Base-by-base conservation (phyloP, 306 rosid genomes). In the Sicyos edulis region DNA sequence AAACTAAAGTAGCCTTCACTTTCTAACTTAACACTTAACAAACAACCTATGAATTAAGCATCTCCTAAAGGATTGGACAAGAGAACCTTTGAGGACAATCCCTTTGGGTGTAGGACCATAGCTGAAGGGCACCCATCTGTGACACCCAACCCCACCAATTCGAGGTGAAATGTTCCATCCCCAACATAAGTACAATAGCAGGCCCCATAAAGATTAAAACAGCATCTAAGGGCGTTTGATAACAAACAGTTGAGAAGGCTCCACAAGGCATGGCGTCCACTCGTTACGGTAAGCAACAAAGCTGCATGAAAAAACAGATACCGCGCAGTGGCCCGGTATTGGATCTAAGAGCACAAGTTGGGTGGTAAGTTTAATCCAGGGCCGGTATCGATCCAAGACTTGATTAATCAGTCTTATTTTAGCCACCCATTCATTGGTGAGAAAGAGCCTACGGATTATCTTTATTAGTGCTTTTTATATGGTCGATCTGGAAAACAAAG, bases 141-240 rank as follows among this genome's bases (percentile, higher is more conserved):
- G 65, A 73, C 74, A 70, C 78, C 78, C 13, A 54, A 22, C 92
- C 96, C 92, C 96, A 88, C 96, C 96, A 87, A 12, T 80, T 75
- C 20, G 87, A 66, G 70, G 63, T 78, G 0, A 91, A 76, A 32
- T 80, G 81, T 57, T 84, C 76, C 91, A 84, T 84, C 54, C 84
- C 92, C 42, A 88, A 77, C 91, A 82, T 73, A 88, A 78, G 80
- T 91, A 88, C 40, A 88, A 67, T 70, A 85, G 65, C 37, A 91
- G 89, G 12, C 84, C 95, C 29, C 92, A 91, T 91, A 79, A 85
- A 87, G 54, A 89, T 92, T 55, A 91, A 80, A 60, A 95, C 96
- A 53, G 96, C 88, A 76, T 91, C 96, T 16, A 66, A 91, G 91
- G 13, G 89, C 85, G 20, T 88, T 95, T 14, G 91, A 81, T 4